These are phyloP conservation scores for Ceratocystis albifundus DNA, from an alignment of 2,329 filamentous ascomycete species.

Conservation along the genomic window DNA sequence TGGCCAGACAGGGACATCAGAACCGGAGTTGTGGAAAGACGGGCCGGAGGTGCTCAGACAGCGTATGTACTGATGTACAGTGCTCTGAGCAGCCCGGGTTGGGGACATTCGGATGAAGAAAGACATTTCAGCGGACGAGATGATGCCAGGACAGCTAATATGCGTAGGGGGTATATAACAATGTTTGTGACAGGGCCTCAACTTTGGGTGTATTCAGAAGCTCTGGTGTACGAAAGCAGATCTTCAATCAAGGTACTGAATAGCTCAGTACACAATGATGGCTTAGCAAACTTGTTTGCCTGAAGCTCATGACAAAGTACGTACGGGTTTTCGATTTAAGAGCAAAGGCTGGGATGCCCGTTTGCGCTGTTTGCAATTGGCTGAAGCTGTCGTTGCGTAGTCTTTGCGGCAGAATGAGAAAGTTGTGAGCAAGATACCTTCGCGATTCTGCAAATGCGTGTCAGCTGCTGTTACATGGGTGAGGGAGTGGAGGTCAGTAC, in stretches of 20 bases:
- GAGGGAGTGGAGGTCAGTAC: not conserved
- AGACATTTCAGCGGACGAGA: not conserved
- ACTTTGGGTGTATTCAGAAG: not conserved
- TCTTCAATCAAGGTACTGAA: conserved; percentile 17
- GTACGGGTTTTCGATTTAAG: not conserved
- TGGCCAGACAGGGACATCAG: conserved; percentile 35
- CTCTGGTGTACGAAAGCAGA: not conserved
- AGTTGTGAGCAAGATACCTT: conserved; percentile 14
- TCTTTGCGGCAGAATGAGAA: conserved; percentile 12
- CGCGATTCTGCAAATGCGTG: not conserved
- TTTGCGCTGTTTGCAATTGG: not conserved
- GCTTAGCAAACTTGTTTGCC: not conserved
- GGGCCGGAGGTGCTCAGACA: not conserved
- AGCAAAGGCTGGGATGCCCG: not conserved
- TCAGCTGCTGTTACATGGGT: not conserved
- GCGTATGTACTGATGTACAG: not conserved
- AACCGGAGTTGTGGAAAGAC: not conserved
- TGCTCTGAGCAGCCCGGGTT: not conserved
- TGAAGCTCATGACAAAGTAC: conserved; percentile 3
- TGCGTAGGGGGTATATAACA: too few species aligned
- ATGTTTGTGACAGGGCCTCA: not conserved
- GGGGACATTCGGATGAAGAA: not conserved
- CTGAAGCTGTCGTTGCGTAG: not conserved
- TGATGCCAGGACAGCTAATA: not conserved
- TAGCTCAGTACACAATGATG: conserved; percentile 19